Evolutionary conservation across 2,329 filamentous ascomycete species (phyloP).

Genomic region (Orbilia javanica): DNA sequence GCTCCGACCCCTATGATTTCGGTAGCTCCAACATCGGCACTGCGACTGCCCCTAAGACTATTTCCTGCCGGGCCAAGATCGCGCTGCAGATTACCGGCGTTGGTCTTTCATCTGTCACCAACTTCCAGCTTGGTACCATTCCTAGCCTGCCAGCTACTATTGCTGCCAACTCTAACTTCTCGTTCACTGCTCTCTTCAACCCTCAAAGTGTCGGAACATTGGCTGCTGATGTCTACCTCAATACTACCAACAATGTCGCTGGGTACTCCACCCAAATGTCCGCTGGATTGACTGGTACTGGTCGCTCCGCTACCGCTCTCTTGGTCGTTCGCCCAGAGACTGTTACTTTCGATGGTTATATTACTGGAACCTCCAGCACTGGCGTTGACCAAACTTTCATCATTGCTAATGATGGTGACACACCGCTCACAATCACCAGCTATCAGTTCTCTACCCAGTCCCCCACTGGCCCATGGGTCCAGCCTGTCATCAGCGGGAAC

Average conservation of each 20-base stretch:
- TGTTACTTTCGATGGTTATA: conserved; percentile 69
- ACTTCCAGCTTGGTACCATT: conserved; percentile 63
- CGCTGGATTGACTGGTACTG: conserved; percentile 69
- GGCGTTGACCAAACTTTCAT: conserved; percentile 67
- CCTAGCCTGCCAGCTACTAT: conserved; percentile 61
- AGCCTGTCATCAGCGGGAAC: conserved; percentile 63
- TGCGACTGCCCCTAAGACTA: conserved; percentile 62
- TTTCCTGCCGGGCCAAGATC: conserved; percentile 70
- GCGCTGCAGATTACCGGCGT: conserved; percentile 66
- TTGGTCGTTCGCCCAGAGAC: conserved; percentile 68
- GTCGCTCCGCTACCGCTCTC: conserved; percentile 67
- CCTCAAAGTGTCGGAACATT: conserved; percentile 68
- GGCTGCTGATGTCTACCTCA: conserved; percentile 68
- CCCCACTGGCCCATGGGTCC: conserved; percentile 67
- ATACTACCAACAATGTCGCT: conserved; percentile 67
- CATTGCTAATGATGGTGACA: conserved; percentile 69
- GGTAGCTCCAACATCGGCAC: conserved; percentile 67
- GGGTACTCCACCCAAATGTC: conserved; percentile 69
- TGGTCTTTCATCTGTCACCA: conserved; percentile 64
- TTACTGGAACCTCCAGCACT: conserved; percentile 66
- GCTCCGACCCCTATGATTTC: conserved; percentile 69
- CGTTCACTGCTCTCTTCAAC: conserved; percentile 67
- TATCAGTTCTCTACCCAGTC: conserved; percentile 67
- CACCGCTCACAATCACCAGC: conserved; percentile 66
- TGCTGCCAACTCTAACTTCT: conserved; percentile 66